These are phyloP conservation scores for Bromus sterilis DNA, from an alignment of 176 grass and related monocot species.

Conservation along the genomic window DNA sequence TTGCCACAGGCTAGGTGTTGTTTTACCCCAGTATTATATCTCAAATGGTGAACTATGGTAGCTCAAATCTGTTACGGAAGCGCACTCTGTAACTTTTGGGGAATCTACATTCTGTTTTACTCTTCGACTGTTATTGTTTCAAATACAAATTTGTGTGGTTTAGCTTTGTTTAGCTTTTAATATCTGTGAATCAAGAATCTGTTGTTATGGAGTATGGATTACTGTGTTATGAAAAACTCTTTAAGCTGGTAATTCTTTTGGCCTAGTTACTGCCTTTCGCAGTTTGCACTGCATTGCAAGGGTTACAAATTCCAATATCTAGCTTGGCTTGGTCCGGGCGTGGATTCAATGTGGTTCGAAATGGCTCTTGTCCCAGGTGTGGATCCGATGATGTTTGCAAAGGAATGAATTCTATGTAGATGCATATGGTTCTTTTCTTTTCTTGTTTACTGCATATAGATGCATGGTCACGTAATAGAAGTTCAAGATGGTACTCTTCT, in stretches of 20 bases:
- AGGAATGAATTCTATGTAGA: background rate
- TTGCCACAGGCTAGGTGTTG: conserved; percentile 24
- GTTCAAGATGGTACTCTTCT: background rate
- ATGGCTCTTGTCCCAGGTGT: conserved; percentile 8
- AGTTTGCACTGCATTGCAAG: conserved; percentile 2
- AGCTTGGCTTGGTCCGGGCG: background rate
- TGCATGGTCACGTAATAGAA: conserved; percentile 2
- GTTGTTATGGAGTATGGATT: background rate
- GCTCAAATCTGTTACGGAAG: background rate
- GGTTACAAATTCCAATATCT: conserved; percentile 1
- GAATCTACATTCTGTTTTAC: conserved; percentile 25
- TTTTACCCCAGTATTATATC: conserved; percentile 53
- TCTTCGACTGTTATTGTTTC: conserved; percentile 11
- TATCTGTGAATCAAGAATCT: background rate
- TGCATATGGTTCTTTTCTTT: conserved; percentile 2
- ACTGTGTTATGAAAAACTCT: conserved; percentile 1
- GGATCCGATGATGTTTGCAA: background rate
- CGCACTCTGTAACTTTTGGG: conserved; percentile 24
- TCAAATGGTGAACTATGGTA: conserved; percentile 20
- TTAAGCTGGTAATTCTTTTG: background rate
- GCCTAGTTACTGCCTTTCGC: background rate
- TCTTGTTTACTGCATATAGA: too few relatives aligned
- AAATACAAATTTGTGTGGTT: conserved; percentile 8
- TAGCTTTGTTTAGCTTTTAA: background rate
- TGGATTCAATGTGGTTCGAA: background rate